Evolutionary conservation across 345 rosid species (phyloP).

Genomic region (Acer saccharum): DNA sequence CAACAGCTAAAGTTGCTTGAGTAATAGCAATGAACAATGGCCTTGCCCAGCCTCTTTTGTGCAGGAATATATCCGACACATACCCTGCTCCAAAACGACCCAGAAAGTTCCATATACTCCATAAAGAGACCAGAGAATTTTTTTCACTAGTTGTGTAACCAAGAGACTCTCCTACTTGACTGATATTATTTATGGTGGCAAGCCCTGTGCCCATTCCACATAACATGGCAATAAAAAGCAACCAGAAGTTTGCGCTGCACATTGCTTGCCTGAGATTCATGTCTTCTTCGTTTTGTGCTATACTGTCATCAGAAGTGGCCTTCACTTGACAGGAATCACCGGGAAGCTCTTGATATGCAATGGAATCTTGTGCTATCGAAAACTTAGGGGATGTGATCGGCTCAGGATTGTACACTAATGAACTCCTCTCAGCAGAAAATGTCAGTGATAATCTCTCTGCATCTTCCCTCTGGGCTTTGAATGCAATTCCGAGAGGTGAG

Average conservation of each 20-base stretch:
- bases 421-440: neutral
- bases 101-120: slow-evolving; percentile 92
- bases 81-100: slow-evolving; percentile 91
- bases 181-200: slow-evolving; percentile 48
- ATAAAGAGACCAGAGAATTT: slow-evolving; percentile 66
- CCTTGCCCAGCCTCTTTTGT: slow-evolving; percentile 64
- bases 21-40: slow-evolving; percentile 73
- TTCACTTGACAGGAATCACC: slow-evolving; percentile 9
- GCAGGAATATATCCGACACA: slow-evolving; percentile 64
- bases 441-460: neutral
- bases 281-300: slow-evolving; percentile 18
- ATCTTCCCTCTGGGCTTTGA: slow-evolving; percentile 27
- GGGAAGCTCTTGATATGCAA: slow-evolving; percentile 21
- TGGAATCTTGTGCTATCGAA: neutral
- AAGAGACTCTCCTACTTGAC: slow-evolving; percentile 58
- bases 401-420: neutral
- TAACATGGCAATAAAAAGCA: slow-evolving; percentile 49
- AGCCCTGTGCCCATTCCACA: slow-evolving; percentile 68
- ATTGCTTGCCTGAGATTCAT: slow-evolving; percentile 42
- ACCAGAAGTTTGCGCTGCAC: slow-evolving; percentile 43
- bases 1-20: slow-evolving; percentile 50
- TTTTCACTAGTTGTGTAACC: slow-evolving; percentile 53
- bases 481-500: slow-evolving; percentile 39
- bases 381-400: neutral
- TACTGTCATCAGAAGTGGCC: neutral